Percentiles rank a stretch among this genome's conserved stretches.
These are phyloP conservation scores for Emydomyces testavorans DNA, from an alignment of 2,329 filamentous ascomycete genomes.

Conservation along the genomic window DNA sequence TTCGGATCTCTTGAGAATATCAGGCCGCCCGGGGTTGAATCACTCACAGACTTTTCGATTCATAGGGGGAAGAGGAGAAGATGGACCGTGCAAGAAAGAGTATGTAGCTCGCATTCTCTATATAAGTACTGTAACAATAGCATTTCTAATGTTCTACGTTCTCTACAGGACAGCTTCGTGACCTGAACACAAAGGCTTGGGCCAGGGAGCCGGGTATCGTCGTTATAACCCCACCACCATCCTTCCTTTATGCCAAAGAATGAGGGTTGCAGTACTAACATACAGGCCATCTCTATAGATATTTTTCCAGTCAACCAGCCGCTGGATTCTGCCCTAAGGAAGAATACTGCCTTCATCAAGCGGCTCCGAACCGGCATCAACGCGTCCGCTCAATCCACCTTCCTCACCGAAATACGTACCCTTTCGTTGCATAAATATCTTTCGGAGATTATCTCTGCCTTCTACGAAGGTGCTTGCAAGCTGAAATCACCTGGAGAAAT, in stretches of 20 bases:
- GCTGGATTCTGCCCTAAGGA: slow-evolving; percentile 90
- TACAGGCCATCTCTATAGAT: slow-evolving; percentile 40
- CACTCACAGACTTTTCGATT: slow-evolving; percentile 1
- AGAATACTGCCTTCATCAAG: slow-evolving; percentile 97
- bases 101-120: slow-evolving; percentile 21
- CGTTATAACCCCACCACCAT: slow-evolving; percentile 3
- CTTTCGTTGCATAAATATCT: slow-evolving; percentile 92
- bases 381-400: slow-evolving; percentile 64
- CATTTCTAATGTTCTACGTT: slow-evolving; percentile 1
- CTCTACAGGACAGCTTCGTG: slow-evolving; percentile 68
- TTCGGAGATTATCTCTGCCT: slow-evolving; percentile 91
- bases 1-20: slow-evolving; percentile 8
- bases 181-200: slow-evolving; percentile 80
- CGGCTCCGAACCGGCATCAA: slow-evolving; percentile 83
- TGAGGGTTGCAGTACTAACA: slow-evolving; percentile 18
- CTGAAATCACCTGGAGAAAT: slow-evolving; percentile 88
- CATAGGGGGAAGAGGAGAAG: slow-evolving; percentile 17
- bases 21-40: slow-evolving; percentile 1
- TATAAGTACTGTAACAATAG: not conserved
- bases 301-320: slow-evolving; percentile 65
- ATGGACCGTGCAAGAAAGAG: slow-evolving; percentile 43
- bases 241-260: not conserved
- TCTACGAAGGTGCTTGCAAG: slow-evolving; percentile 85
- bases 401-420: slow-evolving; percentile 79
- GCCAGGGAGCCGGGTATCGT: slow-evolving; percentile 67